Percentiles rank a stretch among this genome's conserved stretches.
phyloP scores from a whole-genome alignment of 1,284 basidiomycete species.

The Xerocomus nothofagi region DNA sequence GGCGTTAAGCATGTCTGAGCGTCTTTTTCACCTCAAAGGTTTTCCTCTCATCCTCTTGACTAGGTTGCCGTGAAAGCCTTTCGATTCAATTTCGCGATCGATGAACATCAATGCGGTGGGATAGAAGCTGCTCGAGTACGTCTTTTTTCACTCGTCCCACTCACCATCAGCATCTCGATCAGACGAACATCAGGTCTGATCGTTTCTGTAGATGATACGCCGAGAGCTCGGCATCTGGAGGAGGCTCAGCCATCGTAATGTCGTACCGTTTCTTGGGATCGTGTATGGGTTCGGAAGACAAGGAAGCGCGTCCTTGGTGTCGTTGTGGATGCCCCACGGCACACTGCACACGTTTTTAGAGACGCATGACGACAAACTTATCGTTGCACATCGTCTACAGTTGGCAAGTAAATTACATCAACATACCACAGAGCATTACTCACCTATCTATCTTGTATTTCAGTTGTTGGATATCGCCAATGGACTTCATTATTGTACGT shows the following conservation, averaged over 20 bases:
- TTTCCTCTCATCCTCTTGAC: background rate
- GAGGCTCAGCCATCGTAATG: slow-evolving; percentile 10
- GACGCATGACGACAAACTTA: background rate
- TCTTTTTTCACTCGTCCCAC: background rate
- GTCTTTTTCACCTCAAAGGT: too few species aligned
- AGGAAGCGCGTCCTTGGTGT: slow-evolving; percentile 15
- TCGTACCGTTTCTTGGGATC: slow-evolving; percentile 19
- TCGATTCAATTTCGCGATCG: slow-evolving; percentile 7
- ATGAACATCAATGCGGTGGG: background rate
- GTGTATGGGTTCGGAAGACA: slow-evolving; percentile 13
- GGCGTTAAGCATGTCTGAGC: slow-evolving; percentile 6
- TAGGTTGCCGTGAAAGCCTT: slow-evolving; percentile 23
- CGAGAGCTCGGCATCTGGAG: slow-evolving; percentile 15
- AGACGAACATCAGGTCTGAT: background rate
- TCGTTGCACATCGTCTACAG: slow-evolving; percentile 5
- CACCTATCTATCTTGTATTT: background rate
- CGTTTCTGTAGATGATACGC: slow-evolving; percentile 9
- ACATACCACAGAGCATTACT: background rate
- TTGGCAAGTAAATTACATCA: slow-evolving; percentile 2
- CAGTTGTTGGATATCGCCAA: slow-evolving; percentile 14
- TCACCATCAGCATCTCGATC: background rate
- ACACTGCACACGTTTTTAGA: slow-evolving; percentile 8
- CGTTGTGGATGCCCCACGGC: slow-evolving; percentile 19
- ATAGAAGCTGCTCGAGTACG: slow-evolving; percentile 1
- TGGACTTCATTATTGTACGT: slow-evolving; percentile 13